These are phyloP conservation scores for Sugiyamaella castrensis DNA, from an alignment of 1,139 yeast genomes.

Conservation along the genomic window DNA sequence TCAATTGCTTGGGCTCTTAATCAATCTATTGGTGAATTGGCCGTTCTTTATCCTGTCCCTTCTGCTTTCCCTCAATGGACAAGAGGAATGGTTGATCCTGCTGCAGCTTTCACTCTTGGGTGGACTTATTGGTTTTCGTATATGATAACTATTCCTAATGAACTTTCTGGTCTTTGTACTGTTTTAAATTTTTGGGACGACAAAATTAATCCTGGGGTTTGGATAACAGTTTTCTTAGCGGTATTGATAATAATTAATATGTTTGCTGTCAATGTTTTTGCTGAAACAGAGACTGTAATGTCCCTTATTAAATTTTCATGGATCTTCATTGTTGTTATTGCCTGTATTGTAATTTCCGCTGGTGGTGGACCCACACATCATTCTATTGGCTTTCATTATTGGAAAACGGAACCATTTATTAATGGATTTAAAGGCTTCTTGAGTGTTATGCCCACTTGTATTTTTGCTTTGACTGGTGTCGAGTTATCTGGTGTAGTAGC, in stretches of 20 bases:
- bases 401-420: slow-evolving; percentile 18
- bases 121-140: slow-evolving; percentile 21
- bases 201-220: slow-evolving; percentile 51
- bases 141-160: slow-evolving; percentile 61
- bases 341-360: slow-evolving; percentile 69
- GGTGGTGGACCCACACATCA: slow-evolving; percentile 41
- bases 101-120: slow-evolving; percentile 21
- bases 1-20: slow-evolving; percentile 62
- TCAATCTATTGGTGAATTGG: slow-evolving; percentile 70
- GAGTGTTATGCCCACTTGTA: slow-evolving; percentile 47
- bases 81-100: slow-evolving; percentile 21
- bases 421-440: slow-evolving; percentile 22
- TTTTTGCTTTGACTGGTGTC: slow-evolving; percentile 64
- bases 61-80: slow-evolving; percentile 64
- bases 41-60: slow-evolving; percentile 67
- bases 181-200: slow-evolving; percentile 60
- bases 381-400: slow-evolving; percentile 19
- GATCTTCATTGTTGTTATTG: slow-evolving; percentile 26
- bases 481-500: slow-evolving; percentile 72
- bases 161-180: slow-evolving; percentile 53
- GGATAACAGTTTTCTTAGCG: slow-evolving; percentile 29
- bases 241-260: slow-evolving; percentile 31
- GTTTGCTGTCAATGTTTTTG: slow-evolving; percentile 39
- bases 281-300: slow-evolving; percentile 38
- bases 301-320: slow-evolving; percentile 49